Base-by-base conservation (phyloP, 352 stramenopile species). In the Paralagenidium karlingii region DNA sequence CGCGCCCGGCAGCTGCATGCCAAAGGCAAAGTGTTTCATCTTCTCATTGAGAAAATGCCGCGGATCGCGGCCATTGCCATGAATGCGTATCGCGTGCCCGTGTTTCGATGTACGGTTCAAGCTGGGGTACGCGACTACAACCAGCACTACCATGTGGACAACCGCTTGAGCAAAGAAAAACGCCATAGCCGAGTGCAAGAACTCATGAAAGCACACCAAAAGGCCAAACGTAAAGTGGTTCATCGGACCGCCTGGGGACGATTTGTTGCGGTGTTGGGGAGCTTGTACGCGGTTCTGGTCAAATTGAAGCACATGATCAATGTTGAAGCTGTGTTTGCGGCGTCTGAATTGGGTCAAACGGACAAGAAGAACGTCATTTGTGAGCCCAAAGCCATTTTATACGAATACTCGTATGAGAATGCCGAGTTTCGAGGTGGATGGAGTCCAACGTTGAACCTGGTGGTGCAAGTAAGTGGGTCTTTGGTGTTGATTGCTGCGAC, bases 341-440 rank as follows among this genome's bases (percentile, higher is more conserved):
- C 56, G 1, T 43, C 45, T 3, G 58, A 81, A 33, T 36, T 44
- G 8, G 49, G 69, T 40, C 45, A 40, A n/a, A 41, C 47, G 5
- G 40, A 64, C 26, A 74, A 67, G 22, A 53, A 74, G 26, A 63
- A 44, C 40, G 82, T 87, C 37, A 76, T 87, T 11, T 77, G 70
- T 25, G 74, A 88, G 18, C 69, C 75, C 0, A 88, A 83, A 43
- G 75, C 71, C 11, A 82, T 88, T 32, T 40, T 88, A 28, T 86
- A 83, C 48, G 75, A 88, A 47, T 88, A 86, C 34, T 44, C 74
- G n/a, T 88, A 86, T 40, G 71, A 88, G 24, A 58, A 82, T 31
- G 68, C 74, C 18, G 75, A 88, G 43, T 78, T 80, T 25, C 53
- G 64, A 0, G 67, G 68, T 22, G 54, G 69, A 2, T 43, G 50